Evolutionary conservation across 2,329 filamentous ascomycete species (phyloP), one percentile per base, ranked within the genome.

Genomic region (Lachnellula suecica): DNA sequence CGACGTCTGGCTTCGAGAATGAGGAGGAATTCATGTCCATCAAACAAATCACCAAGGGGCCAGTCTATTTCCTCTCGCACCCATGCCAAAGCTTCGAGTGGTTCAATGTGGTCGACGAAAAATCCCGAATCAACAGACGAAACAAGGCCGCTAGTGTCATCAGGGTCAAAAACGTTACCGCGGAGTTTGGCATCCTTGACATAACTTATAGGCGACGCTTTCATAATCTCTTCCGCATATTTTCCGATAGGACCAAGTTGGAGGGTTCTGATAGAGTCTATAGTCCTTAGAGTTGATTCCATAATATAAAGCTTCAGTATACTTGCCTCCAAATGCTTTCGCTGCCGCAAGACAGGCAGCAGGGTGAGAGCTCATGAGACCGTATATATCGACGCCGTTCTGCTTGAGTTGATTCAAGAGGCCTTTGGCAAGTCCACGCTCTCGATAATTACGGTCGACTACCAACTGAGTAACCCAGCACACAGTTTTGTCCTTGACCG

Each of bases 391-490:
- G 49, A 69, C 64, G 19, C 49, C 58, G 54, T 66, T 58, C 27
- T 58, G 49, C 44, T 60, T 64, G 29, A 72, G 59, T 29, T 58
- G 43, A 45, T 63, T 59, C 44, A 74, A 62, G 17, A 74, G 66
- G 50, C 58, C 53, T 31, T 52, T 58, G 38, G 70, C 70, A 51
- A 75, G 64, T 23, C 68, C 64, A 57, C 63, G 68, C 52, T 69
- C 63, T 45, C 72, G 68, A 54, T 68, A 55, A 17, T 52, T 37
- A 45, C 52, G 54, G 51, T 68, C 54, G 15, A 74, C 69, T 17
- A 74, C 70, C 40, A 75, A 61, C 58, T 74, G 70, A 49, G 72
- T 73, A 50, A 74, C 59, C 71, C 71, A 74, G 57, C 69, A 73
- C 19, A 74, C 55, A 46, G 41, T 60, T 52, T 58, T 66, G 41